A percentile compares a stretch with the other conserved stretches of the same genome.
Evolutionary conservation across 1,139 yeast species (phyloP).

Genomic region (Geotrichum restrictum): DNA sequence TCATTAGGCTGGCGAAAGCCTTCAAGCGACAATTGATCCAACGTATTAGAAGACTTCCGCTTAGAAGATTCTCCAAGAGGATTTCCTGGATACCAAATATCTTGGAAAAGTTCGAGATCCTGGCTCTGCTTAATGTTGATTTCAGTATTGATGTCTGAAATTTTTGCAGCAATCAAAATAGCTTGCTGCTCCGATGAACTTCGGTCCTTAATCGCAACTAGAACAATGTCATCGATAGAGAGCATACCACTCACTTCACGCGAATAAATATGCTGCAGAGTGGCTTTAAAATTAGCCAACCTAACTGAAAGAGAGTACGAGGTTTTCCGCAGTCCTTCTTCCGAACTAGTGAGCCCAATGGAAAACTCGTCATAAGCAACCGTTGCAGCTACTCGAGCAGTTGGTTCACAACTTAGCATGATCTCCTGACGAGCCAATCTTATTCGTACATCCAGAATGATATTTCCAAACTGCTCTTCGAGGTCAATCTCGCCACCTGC

Average conservation of each 20-base stretch:
- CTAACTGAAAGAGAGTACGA: constrained; percentile 46
- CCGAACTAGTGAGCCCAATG: constrained; percentile 53
- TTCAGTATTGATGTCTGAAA: constrained; percentile 58
- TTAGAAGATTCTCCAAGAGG: constrained; percentile 11
- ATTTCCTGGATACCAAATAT: constrained; percentile 67
- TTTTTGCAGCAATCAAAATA: constrained; percentile 46
- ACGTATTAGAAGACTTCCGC: constrained; percentile 4
- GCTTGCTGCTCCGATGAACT: constrained; percentile 24
- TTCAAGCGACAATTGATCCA: constrained; percentile 15
- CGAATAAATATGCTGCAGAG: constrained; percentile 85
- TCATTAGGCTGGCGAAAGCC: constrained; percentile 9
- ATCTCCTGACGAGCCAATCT: constrained; percentile 69
- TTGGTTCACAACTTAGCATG: constrained; percentile 84
- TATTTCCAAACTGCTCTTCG: constrained; percentile 37
- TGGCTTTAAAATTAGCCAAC: constrained; percentile 55
- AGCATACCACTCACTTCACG: constrained; percentile 82
- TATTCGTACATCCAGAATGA: constrained; percentile 63
- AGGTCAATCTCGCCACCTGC: constrained; percentile 13
- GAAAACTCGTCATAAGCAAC: constrained; percentile 66
- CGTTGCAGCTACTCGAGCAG: constrained; percentile 85
- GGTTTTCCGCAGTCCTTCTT: constrained; percentile 27
- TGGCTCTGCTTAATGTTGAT: constrained; percentile 81
- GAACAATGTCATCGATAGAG: constrained; percentile 49
- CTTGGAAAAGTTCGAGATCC: constrained; percentile 75
- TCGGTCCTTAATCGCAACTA: constrained; percentile 37